phyloP scores from a whole-genome alignment of 768 basidiomycete species.

The Pulveroboletus sp. region DNA sequence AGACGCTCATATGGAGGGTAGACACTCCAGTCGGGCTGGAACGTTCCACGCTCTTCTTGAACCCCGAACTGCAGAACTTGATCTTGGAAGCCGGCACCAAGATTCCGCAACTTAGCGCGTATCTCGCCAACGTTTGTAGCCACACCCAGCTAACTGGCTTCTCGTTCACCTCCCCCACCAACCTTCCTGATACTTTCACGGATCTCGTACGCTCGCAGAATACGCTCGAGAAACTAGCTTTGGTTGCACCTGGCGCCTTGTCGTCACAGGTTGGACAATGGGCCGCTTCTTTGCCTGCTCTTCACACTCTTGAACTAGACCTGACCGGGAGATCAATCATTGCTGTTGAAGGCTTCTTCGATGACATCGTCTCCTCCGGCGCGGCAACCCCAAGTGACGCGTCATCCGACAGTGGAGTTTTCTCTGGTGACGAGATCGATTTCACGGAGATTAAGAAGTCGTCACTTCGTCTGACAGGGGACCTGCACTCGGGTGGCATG shows the following conservation, averaged over 20 bases:
- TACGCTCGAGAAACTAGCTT: conserved; percentile 53
- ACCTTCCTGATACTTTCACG: conserved; percentile 68
- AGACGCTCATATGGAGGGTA: conserved; percentile 67
- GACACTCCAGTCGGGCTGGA: conserved; percentile 65
- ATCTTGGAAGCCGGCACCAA: conserved; percentile 58
- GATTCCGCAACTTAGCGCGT: conserved; percentile 54
- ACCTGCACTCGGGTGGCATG: conserved; percentile 50
- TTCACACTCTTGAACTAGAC: conserved; percentile 67
- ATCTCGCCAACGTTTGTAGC: conserved; percentile 61
- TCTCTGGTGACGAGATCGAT: conserved; percentile 73
- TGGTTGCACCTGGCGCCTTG: conserved; percentile 74
- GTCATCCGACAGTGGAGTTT: conserved; percentile 73
- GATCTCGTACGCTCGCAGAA: conserved; percentile 59
- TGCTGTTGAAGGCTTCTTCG: conserved; percentile 79
- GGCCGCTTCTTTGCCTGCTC: conserved; percentile 58
- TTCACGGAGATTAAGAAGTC: conserved; percentile 74
- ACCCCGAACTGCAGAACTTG: conserved; percentile 55
- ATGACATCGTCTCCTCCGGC: conserved; percentile 66
- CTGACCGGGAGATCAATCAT: conserved; percentile 62
- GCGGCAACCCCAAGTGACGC: conserved; percentile 65
- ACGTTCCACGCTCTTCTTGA: conserved; percentile 60
- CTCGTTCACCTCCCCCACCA: conserved; percentile 65
- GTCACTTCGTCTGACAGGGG: conserved; percentile 58
- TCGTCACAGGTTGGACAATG: conserved; percentile 69
- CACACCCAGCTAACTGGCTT: conserved; percentile 63